Conservation (phyloP, 169 alveolate genomes). For the Plasmodium vivax region DNA sequence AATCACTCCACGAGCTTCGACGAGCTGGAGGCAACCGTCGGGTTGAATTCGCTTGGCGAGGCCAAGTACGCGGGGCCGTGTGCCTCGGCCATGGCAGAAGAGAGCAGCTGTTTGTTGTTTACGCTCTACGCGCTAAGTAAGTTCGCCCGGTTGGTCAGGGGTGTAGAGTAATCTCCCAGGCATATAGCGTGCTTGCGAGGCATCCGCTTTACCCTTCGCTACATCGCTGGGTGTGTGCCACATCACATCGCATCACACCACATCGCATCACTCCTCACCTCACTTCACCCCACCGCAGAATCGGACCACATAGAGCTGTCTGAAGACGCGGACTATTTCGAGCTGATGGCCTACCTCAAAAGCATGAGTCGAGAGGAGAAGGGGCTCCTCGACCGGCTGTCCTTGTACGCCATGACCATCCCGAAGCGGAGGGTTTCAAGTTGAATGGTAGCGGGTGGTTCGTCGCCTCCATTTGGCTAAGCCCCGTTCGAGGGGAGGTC, state of each 20-base stretch:
- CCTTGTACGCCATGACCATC: conserved; percentile 14
- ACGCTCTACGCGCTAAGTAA: conserved; percentile 50
- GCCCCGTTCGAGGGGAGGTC: not conserved
- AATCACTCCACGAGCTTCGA: conserved; percentile 25
- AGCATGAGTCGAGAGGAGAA: conserved; percentile 23
- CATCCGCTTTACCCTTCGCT: no score
- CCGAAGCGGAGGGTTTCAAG: conserved; percentile 1
- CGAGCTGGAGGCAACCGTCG: conserved; percentile 12
- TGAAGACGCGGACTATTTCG: conserved; percentile 61
- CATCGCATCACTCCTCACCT: not conserved
- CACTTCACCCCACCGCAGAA: not conserved
- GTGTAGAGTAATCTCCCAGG: not conserved
- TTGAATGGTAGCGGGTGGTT: not conserved
- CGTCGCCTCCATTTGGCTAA: not conserved
- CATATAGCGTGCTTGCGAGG: not conserved
- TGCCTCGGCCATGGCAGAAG: not conserved
- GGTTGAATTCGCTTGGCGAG: conserved; percentile 25
- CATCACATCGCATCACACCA: not conserved
- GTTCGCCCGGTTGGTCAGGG: not conserved
- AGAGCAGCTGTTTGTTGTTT: conserved; percentile 25
- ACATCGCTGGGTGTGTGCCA: not conserved
- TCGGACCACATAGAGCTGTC: conserved; percentile 44
- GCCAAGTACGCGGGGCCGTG: conserved; percentile 35
- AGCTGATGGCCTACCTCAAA: conserved; percentile 48
- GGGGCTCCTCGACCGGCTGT: conserved; percentile 14